Evolutionary conservation across 2,329 filamentous ascomycete species (phyloP).

Genomic region (Aspergillus ustus): DNA sequence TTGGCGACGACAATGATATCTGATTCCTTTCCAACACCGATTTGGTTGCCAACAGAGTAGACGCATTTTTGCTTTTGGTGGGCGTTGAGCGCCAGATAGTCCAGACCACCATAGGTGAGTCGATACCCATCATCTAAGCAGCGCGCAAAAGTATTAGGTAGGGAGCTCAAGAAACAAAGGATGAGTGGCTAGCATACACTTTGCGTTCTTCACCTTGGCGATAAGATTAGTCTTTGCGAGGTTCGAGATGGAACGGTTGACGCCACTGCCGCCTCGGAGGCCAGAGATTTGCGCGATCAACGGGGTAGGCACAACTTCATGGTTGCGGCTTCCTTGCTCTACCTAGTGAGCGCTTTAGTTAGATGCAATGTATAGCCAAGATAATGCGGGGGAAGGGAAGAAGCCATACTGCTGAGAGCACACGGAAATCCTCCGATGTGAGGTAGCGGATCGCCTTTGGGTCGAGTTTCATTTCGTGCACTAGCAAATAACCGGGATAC

Average conservation of each 20-base stretch:
- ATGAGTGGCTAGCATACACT: conserved; percentile 56
- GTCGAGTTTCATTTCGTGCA: conserved; percentile 80
- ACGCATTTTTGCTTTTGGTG: conserved; percentile 79
- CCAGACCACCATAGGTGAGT: conserved; percentile 92
- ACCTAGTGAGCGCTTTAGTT: conserved; percentile 62
- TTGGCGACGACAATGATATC: conserved; percentile 95
- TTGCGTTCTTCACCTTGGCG: conserved; percentile 89
- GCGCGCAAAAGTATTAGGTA: conserved; percentile 8
- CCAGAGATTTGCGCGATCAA: conserved; percentile 84
- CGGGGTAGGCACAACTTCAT: conserved; percentile 92
- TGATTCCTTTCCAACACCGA: conserved; percentile 96
- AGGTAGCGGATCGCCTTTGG: conserved; percentile 92
- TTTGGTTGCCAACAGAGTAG: conserved; percentile 91
- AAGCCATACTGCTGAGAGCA: conserved; percentile 79
- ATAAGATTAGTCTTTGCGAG: conserved; percentile 93
- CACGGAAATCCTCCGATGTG: conserved; percentile 89
- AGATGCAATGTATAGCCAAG: conserved; percentile 38
- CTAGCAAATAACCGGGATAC: neutral
- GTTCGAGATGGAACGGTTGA: conserved; percentile 84
- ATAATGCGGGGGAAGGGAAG: conserved; percentile 29
- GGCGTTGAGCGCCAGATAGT: conserved; percentile 94
- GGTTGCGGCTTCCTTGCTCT: conserved; percentile 92
- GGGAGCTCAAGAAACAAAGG: conserved; percentile 2
- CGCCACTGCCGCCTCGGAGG: conserved; percentile 75
- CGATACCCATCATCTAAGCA: conserved; percentile 83